Percentiles rank a stretch among this genome's conserved stretches.
These are phyloP conservation scores for Saturnispora galanensis DNA, from an alignment of 805 yeast species.

Conservation along the genomic window DNA sequence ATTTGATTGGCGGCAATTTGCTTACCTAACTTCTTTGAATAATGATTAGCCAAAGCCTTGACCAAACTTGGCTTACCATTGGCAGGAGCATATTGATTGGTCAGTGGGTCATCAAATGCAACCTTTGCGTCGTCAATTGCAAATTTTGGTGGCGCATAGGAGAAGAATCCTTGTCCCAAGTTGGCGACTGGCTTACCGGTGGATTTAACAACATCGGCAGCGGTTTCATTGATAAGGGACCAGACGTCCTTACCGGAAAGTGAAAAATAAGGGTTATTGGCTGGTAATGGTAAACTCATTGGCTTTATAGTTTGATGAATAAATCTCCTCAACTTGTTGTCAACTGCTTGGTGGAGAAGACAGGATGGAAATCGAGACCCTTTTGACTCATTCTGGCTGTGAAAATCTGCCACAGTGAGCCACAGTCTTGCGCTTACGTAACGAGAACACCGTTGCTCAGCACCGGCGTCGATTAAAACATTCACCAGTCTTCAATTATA, in stretches of 20 bases:
- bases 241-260: conserved; percentile 82
- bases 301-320: not conserved
- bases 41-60: conserved; percentile 58
- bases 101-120: conserved; percentile 62
- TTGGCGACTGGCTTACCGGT: conserved; percentile 74
- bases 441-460: too few species aligned
- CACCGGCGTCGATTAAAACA: too few species aligned
- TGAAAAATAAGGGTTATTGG: conserved; percentile 59
- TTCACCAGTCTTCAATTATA: too few species aligned
- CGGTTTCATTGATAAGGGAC: conserved; percentile 92
- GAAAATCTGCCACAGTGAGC: too few species aligned
- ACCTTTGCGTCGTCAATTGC: conserved; percentile 73
- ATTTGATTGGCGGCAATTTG: conserved; percentile 50
- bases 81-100: conserved; percentile 90
- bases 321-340: conserved; percentile 1
- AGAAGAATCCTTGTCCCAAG: conserved; percentile 95
- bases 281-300: conserved; percentile 20
- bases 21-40: conserved; percentile 57
- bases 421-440: too few species aligned
- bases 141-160: conserved; percentile 92
- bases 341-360: not conserved
- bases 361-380: too few species aligned
- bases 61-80: conserved; percentile 74
- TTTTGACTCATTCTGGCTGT: too few species aligned
- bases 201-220: conserved; percentile 66